Percentiles rank a stretch among this genome's conserved stretches.
These are phyloP conservation scores for Nemania sp. DNA, from an alignment of 2,329 filamentous ascomycete species.

Conservation along the genomic window DNA sequence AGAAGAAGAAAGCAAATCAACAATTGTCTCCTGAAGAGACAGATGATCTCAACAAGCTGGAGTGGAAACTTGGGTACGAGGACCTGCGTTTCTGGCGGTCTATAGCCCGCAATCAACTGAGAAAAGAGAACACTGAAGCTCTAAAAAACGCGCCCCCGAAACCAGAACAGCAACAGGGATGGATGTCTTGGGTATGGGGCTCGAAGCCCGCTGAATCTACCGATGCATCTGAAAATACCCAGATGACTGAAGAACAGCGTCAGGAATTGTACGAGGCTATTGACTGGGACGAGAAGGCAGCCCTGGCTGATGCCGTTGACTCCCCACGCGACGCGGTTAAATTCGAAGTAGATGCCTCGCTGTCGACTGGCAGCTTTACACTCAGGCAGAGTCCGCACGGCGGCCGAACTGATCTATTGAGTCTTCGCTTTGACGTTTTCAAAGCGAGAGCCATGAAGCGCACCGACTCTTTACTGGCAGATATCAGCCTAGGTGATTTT, in stretches of 20 bases:
- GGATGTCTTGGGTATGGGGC: slow-evolving; percentile 92
- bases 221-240: slow-evolving; percentile 74
- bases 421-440: slow-evolving; percentile 92
- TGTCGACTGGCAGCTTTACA: slow-evolving; percentile 96
- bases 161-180: slow-evolving; percentile 75
- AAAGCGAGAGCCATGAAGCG: slow-evolving; percentile 87
- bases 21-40: slow-evolving; percentile 72
- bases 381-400: slow-evolving; percentile 83
- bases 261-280: slow-evolving; percentile 97
- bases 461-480: slow-evolving; percentile 86
- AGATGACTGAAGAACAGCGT: slow-evolving; percentile 93
- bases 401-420: slow-evolving; percentile 79
- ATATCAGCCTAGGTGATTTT: slow-evolving; percentile 88
- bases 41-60: slow-evolving; percentile 74
- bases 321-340: slow-evolving; percentile 90
- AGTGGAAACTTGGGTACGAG: slow-evolving; percentile 89
- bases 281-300: slow-evolving; percentile 96
- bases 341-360: slow-evolving; percentile 85
- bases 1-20: slow-evolving; percentile 81
- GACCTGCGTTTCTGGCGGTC: slow-evolving; percentile 98
- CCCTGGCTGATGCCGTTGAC: slow-evolving; percentile 84
- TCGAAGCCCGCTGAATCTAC: slow-evolving; percentile 63
- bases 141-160: slow-evolving; percentile 65
- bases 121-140: slow-evolving; percentile 92
- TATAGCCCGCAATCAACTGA: slow-evolving; percentile 87